Base-by-base conservation (phyloP, 495 filamentous ascomycete species). In the Oidiodendron maius region DNA sequence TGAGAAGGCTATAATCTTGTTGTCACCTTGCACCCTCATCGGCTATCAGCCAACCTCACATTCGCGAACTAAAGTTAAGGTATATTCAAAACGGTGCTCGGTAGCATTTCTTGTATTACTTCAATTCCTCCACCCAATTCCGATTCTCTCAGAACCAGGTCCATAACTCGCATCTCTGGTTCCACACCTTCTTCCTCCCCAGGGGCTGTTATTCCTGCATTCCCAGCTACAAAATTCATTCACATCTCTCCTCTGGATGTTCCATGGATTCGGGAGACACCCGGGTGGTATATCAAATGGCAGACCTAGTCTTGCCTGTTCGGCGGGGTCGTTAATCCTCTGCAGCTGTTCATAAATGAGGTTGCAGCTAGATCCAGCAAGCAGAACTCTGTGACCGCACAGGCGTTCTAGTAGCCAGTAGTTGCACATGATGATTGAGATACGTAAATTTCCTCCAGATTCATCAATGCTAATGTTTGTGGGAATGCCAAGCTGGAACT, bases 301-400 rank as follows among this genome's bases (percentile, higher is more conserved):
- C 0, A 67, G 11, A 24, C 34, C 43, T 6, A 12, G 44, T 6
- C 38, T 4, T 0, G 49, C 40, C 36, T 38, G 53, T 4, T 59
- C 51, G 11, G 25, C 15, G 1, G 60, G 57, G 17, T 57, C 30
- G 52, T 64, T 44, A 47, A 63, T 61, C 9, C 61, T 53, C 40
- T 55, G 49, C 8, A 67, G 54, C 38, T 64, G 48, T 1, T 30
- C 35, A 26, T 47, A 50, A 21, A 62, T 41, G 11, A 18, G 25
- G 35, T 44, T 28, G 56, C 64, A 67, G 46, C 20, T 45, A 1
- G 55, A 44, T 4, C 53, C 59, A 6, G 54, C 48, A 13, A 62
- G 30, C 18, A 65, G 50, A 23, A 38, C 50, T 39, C 30, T 17
- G 53, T 67, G 64, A 0, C 46, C 46, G 46, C 64, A 67, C 26